Evolutionary conservation across 768 basidiomycete genomes (phyloP).

Genomic region (Termitomyces sp.): DNA sequence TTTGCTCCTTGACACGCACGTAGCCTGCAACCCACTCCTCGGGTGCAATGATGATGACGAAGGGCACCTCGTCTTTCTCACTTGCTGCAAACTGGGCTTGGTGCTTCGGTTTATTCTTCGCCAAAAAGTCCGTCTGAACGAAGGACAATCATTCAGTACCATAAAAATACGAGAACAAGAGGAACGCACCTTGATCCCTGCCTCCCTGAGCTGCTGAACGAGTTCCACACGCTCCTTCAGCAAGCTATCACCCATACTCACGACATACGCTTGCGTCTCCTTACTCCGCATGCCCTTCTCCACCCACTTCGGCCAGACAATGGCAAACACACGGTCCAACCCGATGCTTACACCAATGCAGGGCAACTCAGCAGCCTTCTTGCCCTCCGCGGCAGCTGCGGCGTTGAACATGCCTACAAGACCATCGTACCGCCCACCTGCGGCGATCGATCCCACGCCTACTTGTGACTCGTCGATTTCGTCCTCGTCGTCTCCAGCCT

Average conservation of each 20-base stretch:
- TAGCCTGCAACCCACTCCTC: constrained; percentile 81
- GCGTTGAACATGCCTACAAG: constrained; percentile 90
- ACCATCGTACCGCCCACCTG: constrained; percentile 93
- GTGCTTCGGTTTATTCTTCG: constrained; percentile 89
- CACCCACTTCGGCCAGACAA: constrained; percentile 84
- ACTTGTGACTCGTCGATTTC: constrained; percentile 91
- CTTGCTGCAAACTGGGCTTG: constrained; percentile 83
- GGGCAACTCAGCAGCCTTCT: constrained; percentile 61
- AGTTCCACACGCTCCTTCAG: constrained; percentile 80
- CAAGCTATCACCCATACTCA: constrained; percentile 86
- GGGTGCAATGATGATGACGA: constrained; percentile 85
- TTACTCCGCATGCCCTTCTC: constrained; percentile 79
- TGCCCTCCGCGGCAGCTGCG: constrained; percentile 71
- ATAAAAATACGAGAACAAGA: not conserved
- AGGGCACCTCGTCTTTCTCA: constrained; percentile 89
- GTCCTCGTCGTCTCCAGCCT: constrained; percentile 53
- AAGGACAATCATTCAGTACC: not conserved
- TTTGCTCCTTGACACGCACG: constrained; percentile 90
- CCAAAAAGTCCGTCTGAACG: constrained; percentile 80
- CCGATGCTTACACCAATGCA: constrained; percentile 94
- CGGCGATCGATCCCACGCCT: constrained; percentile 99
- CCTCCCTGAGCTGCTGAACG: constrained; percentile 74
- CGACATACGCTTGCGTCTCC: constrained; percentile 90
- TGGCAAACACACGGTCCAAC: constrained; percentile 87
- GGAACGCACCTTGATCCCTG: constrained; percentile 74